These are phyloP conservation scores for Evernia prunastri DNA, from an alignment of 495 filamentous ascomycete species.

Conservation along the genomic window DNA sequence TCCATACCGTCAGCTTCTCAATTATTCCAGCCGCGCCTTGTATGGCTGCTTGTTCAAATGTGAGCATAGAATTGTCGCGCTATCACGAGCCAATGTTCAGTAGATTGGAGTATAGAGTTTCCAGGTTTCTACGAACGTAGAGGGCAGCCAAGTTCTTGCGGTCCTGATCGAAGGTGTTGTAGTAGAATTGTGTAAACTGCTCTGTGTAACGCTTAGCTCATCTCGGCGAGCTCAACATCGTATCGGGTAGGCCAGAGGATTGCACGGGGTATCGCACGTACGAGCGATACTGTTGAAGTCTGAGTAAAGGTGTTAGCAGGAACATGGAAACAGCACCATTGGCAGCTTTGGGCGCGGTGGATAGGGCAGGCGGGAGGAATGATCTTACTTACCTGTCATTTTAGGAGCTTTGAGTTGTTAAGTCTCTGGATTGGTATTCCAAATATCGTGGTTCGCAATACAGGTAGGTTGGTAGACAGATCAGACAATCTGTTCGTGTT, in stretches of 20 bases:
- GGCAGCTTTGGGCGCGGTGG: neutral
- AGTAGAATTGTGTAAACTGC: conserved; percentile 84
- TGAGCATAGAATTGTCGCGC: conserved; percentile 86
- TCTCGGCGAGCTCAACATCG: neutral
- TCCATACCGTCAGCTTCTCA: conserved; percentile 68
- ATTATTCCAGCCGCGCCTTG: conserved; percentile 57
- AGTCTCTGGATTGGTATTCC: neutral
- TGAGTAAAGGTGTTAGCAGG: conserved; percentile 24
- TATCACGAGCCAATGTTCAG: conserved; percentile 32
- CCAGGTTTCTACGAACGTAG: conserved; percentile 57
- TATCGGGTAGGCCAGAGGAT: conserved; percentile 2
- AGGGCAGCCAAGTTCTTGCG: conserved; percentile 56
- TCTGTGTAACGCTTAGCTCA: conserved; percentile 41
- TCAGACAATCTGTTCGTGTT: neutral
- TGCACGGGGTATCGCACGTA: conserved; percentile 35
- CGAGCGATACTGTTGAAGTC: conserved; percentile 51
- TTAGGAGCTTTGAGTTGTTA: neutral
- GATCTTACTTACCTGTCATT: conserved; percentile 20
- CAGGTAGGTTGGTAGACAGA: neutral
- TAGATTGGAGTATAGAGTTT: neutral
- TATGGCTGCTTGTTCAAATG: conserved; percentile 65
- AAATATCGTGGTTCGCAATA: neutral
- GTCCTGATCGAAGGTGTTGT: conserved; percentile 70
- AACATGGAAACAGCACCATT: neutral
- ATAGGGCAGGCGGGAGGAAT: neutral